Evolutionary conservation across 2,329 filamentous ascomycete genomes (phyloP), one percentile per base, ranked within the genome.

Genomic region (Beauveria bassiana): DNA sequence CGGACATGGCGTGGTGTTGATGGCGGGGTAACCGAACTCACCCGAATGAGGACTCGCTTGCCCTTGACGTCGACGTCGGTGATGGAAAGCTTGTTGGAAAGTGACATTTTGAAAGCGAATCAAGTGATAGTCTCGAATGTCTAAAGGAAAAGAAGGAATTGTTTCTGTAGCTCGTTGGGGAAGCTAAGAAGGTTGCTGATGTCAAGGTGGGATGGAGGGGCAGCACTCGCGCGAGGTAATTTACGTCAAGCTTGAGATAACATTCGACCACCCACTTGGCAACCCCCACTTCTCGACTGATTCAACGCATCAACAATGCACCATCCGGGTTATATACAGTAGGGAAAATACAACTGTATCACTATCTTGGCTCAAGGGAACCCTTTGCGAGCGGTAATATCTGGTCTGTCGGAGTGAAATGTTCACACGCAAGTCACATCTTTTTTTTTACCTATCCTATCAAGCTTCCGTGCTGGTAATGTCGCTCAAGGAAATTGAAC

Each of bases 11-110:
- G 42, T 20, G 20, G 50, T 40, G 22, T n/a, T 50, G 46, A 70
- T 70, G 66, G 71, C 68, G 72, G 72, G 72, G 72, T 57, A 61
- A 54, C 62, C 62, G 59, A 64, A 81, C 90, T 77, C 84, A 96
- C 95, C 73, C 95, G 90, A 77, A 99, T 97, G 72, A 99, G 85
- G 78, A 98, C 95, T 72, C 93, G 87, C 87, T 99, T 99, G 86
- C 84, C 93, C 86, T 96, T 96, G 79, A 99, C 84, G 79, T 99
- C 93, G 72, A 96, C 88, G 74, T 99, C 93, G 68, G 87, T 90
- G 79, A 99, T 97, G 69, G 92, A 90, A 71, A 99, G 90, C 86
- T 99, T 99, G 86, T 87, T 97, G 71, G 93, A 90, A 75, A 99
- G 91, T 87, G 95, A 98, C 95, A 99, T 99, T 64, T 71, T 86